These are phyloP conservation scores for Chenopodium suecicum DNA, from an alignment of 148 eudicot genomes.

Conservation along the genomic window DNA sequence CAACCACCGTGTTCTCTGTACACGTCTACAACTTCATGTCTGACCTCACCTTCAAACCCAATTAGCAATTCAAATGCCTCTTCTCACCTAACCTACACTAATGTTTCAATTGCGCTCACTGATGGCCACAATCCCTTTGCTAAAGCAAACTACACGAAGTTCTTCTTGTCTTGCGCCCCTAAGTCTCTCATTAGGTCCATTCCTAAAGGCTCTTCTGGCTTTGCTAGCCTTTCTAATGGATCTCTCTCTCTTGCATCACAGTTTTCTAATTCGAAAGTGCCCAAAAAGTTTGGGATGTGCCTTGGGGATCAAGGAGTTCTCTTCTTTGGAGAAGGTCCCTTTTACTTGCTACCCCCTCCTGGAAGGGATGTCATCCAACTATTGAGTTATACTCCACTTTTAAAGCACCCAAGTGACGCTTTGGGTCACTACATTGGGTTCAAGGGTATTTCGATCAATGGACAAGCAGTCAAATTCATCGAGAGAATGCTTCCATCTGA, in stretches of 20 bases:
- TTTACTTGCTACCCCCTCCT: background rate
- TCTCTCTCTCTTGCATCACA: background rate
- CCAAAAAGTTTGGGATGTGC: background rate
- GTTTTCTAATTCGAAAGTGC: background rate
- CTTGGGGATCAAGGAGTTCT: background rate
- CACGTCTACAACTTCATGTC: background rate
- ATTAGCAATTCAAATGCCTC: background rate
- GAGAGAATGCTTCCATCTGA: background rate
- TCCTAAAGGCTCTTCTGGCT: background rate
- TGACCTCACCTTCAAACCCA: slow-evolving; percentile 20
- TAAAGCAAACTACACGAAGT: background rate
- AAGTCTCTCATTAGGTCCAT: background rate
- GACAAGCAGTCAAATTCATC: background rate
- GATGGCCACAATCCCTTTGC: background rate
- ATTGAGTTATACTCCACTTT: background rate
- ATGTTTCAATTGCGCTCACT: background rate
- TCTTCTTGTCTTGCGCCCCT: background rate
- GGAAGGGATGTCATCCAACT: background rate
- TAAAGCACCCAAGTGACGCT: background rate
- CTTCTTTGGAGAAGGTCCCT: background rate
- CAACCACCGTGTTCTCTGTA: background rate
- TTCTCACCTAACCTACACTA: background rate
- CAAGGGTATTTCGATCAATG: background rate
- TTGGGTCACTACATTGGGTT: background rate
- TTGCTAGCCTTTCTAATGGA: background rate